Percentiles rank a stretch among this genome's conserved stretches.
Evolutionary conservation across 2,329 filamentous ascomycete species (phyloP).

Genomic region (Lachnellula subtilissima): DNA sequence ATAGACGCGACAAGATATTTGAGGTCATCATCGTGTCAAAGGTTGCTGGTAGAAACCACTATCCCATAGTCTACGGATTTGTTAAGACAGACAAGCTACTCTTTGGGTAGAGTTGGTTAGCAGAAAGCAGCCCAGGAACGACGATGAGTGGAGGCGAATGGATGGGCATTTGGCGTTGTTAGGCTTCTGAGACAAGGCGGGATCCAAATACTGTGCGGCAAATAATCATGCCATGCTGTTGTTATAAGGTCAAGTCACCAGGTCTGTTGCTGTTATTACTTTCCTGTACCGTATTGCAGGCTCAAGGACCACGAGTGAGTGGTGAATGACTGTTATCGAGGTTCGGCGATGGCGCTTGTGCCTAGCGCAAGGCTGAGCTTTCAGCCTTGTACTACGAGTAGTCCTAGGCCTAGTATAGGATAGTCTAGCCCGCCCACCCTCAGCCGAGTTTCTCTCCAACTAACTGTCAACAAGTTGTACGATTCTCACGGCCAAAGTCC

Average conservation of each 20-base stretch:
- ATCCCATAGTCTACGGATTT: neutral
- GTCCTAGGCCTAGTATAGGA: neutral
- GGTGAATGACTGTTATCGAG: constrained; percentile 11
- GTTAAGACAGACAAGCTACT: neutral
- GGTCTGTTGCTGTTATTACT: constrained; percentile 6
- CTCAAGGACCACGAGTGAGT: constrained; percentile 12
- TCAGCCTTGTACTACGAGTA: constrained; percentile 16
- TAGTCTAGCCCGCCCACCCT: neutral
- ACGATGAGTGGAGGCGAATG: constrained; percentile 11
- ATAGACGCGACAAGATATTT: constrained; percentile 30
- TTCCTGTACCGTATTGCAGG: constrained; percentile 4
- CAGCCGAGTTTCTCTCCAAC: neutral
- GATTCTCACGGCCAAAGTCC: no score
- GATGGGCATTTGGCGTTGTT: constrained; percentile 15
- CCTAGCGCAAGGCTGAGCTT: constrained; percentile 1
- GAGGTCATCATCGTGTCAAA: constrained; percentile 29
- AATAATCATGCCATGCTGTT: constrained; percentile 18
- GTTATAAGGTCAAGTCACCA: constrained; percentile 15
- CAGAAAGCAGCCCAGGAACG: constrained; percentile 9
- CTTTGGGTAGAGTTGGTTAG: neutral
- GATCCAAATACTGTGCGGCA: constrained; percentile 1
- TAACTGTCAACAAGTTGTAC: neutral
- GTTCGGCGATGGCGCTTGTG: neutral
- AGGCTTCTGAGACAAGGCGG: neutral
- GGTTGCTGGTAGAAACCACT: neutral